Base-by-base conservation (phyloP, 1,284 basidiomycete species). In the Phaffia rhodozyma region DNA sequence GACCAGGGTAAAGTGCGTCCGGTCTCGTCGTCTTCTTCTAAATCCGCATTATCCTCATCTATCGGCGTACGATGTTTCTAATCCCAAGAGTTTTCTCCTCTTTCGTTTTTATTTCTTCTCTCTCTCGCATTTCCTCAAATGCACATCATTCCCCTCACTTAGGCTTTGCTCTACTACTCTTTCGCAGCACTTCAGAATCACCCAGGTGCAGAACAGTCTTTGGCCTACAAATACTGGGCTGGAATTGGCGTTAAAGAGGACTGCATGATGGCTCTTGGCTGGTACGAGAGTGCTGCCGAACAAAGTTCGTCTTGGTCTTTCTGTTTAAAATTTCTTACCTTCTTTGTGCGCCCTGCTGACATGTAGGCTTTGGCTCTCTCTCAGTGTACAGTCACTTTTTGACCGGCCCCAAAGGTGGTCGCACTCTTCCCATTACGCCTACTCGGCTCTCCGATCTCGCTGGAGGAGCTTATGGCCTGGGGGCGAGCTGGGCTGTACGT, bases 201-300 rank as follows among this genome's bases (percentile, higher is more conserved):
- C 75, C 83, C 85, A 68, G 85, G 87, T 5, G 88, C 94, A 0
- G 87, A 93, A 73, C 92, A 94, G 88, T 84, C 91, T 0, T 79
- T 98, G 49, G 96, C 86, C 0, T 97, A 94, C 75, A 83, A 92
- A n/a, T 86, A 93, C 72, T 96, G 90, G 87, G 86, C 86, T 30
- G 96, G 96, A 0, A 93, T 98, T 66, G 90, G 92, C 6, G 86
- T 89, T 0, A 79, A 85, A 60, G 91, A 96, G 67, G 85, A 86
- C 70, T 97, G 93, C 73, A 79, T 83, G 71, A 79, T 82, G 6
- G 88, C 92, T 3, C 76, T 91, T 55, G 82, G 83, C 29, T 96
- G 89, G 85, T 97, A 96, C 73, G 87, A 90, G 71, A 80, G 79
- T 50, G 90, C 91, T 0, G 87, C 91, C 16, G 86, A 89, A 68